Percentiles rank a stretch among this genome's conserved stretches.
These are phyloP conservation scores for Cyclotella cryptica DNA, from an alignment of 108 stramenopile genomes.

Conservation along the genomic window DNA sequence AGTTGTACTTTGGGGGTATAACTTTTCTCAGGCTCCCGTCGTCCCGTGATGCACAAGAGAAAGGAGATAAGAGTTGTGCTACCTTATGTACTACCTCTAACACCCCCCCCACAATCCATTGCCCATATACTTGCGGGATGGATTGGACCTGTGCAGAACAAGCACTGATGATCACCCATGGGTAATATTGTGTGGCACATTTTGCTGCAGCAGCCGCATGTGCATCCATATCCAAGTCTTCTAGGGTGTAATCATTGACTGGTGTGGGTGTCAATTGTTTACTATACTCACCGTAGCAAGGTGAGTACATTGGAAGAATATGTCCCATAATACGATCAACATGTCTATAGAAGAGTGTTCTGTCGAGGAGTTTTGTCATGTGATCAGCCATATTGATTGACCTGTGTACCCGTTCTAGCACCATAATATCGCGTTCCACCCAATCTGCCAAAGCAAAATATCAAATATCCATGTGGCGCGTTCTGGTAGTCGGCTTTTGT, in stretches of 20 bases:
- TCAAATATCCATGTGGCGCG: not conserved
- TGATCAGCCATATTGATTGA: not conserved
- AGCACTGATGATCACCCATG: not conserved
- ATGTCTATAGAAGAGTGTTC: not conserved
- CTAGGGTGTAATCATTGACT: not conserved
- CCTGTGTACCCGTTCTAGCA: not conserved
- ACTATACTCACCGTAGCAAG: not conserved
- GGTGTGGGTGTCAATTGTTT: not conserved
- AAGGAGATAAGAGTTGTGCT: too few species aligned
- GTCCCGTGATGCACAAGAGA: too few species aligned
- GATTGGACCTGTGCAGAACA: too few species aligned
- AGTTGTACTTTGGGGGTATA: too few species aligned
- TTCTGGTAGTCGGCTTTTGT: too few species aligned
- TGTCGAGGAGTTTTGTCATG: not conserved
- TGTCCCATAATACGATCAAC: not conserved
- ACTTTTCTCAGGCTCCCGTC: too few species aligned
- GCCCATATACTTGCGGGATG: too few species aligned
- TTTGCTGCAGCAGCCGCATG: not conserved
- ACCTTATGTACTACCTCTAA: too few species aligned
- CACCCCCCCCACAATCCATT: too few species aligned
- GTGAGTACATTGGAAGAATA: not conserved
- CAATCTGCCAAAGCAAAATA: not conserved
- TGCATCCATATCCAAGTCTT: not conserved
- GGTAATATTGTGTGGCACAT: not conserved
- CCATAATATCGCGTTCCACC: not conserved